Conservation (phyloP, 176 grass and related monocot genomes). For the Olyra latifolia region DNA sequence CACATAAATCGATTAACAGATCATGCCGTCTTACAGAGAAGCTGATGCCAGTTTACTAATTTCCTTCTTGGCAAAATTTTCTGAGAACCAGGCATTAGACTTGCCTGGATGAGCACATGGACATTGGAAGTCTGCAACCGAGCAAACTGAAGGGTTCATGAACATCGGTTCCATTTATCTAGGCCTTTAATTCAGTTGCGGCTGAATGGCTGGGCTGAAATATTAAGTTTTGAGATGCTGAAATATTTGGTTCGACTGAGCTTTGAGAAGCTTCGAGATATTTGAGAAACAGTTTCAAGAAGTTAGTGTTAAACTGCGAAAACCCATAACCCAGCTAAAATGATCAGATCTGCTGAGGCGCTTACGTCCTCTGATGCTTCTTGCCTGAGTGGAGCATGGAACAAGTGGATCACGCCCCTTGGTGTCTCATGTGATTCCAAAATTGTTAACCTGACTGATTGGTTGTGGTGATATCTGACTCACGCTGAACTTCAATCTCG, state of each 20-base stretch:
- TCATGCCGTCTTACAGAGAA: neutral
- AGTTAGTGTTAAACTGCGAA: too few species aligned
- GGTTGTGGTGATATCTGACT: conserved; percentile 24
- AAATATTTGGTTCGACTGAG: too few species aligned
- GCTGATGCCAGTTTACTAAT: neutral
- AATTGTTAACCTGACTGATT: neutral
- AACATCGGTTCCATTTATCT: neutral
- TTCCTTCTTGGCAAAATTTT: neutral
- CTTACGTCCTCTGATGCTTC: conserved; percentile 18
- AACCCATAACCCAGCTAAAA: too few species aligned
- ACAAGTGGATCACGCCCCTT: neutral
- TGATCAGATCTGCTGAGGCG: too few species aligned
- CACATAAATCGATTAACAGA: neutral
- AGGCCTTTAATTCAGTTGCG: too few species aligned
- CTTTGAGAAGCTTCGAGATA: too few species aligned
- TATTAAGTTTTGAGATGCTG: too few species aligned
- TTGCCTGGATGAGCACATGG: conserved; percentile 82
- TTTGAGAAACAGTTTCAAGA: too few species aligned
- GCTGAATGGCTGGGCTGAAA: too few species aligned
- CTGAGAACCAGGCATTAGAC: conserved; percentile 55
- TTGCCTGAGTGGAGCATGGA: conserved; percentile 43
- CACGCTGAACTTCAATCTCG: conserved; percentile 24
- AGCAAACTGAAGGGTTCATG: conserved; percentile 79
- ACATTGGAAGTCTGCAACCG: conserved; percentile 58
- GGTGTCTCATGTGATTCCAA: neutral